Evolutionary conservation across 208 protist species (phyloP).

Genomic region (Leishmania tarentolae): DNA sequence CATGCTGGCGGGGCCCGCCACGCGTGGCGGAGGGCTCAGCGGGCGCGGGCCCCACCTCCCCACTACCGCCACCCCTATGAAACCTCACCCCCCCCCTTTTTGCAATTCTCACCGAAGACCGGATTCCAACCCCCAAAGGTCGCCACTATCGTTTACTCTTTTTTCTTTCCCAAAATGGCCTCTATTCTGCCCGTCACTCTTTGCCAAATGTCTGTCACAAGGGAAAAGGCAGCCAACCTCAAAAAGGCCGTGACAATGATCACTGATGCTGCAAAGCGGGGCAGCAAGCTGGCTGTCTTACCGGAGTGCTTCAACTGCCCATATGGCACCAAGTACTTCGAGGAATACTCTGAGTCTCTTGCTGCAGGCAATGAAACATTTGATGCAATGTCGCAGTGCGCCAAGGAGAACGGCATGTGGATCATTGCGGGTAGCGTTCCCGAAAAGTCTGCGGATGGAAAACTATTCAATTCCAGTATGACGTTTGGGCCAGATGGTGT

Average conservation of each 20-base stretch:
- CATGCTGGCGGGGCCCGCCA: too few relatives aligned
- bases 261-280: constrained; percentile 65
- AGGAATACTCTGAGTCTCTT: constrained; percentile 93
- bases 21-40: too few relatives aligned
- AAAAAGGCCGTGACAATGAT: constrained; percentile 77
- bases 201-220: constrained; percentile 80
- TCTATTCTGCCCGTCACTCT: constrained; percentile 78
- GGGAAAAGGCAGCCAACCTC: constrained; percentile 87
- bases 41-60: constrained; percentile 83
- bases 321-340: constrained; percentile 95
- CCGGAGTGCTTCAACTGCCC: constrained; percentile 96
- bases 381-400: constrained; percentile 68
- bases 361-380: constrained; percentile 67
- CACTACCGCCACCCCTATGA: neutral
- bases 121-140: neutral
- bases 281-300: constrained; percentile 89
- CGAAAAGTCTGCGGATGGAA: constrained; percentile 78
- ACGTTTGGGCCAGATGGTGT: constrained; percentile 91
- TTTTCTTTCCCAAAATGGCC: constrained; percentile 28
- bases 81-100: too few relatives aligned
- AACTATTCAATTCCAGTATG: constrained; percentile 95
- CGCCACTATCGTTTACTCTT: neutral
- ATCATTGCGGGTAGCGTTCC: constrained; percentile 95
- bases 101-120: neutral
- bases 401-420: constrained; percentile 79